Evolutionary conservation across 2,329 filamentous ascomycete genomes (phyloP), one percentile per base, ranked within the genome.

Genomic region (Chaetomium globosum): DNA sequence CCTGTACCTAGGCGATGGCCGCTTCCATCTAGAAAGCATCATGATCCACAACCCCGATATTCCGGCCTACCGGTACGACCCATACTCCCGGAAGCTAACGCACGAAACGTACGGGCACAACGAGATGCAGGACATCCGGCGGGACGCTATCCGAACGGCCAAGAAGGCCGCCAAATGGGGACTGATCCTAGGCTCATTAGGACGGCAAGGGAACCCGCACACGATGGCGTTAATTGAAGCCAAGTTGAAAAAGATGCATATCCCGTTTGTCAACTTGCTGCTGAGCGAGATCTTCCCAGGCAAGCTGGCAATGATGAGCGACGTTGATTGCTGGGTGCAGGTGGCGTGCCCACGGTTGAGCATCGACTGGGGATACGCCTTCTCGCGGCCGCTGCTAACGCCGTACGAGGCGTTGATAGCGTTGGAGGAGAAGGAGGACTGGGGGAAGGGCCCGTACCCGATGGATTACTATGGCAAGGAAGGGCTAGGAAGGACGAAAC

Each of bases 281-380:
- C 83, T 99, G 4, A 95, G 90, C 68, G 95, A 99, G 80, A 98
- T 99, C 62, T 97, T 98, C 76, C 95, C 96, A 0, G 93, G 92
- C 0, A 99, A 98, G 80, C 79, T 99, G 70, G 93, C 92, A 0
- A 88, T 95, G 82, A 97, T 99, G 92, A 79, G 80, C 33, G 94
- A 98, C 73, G 91, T 99, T 2, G 94, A 97, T 75, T 96, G 93
- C 72, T 99, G 95, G 95, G 94, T 99, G 48, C 95, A 99, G 78
- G 93, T 99, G 59, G 95, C 95, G 5, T 99, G 95, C 78, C 95
- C 95, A n/a, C 82, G 95, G 58, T 75, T 99, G 75, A 98, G 94
- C 77, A 99, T 99, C 71, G 95, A 99, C 79, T 99, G 95, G 95
- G 95, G 95, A 0, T 98, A 98, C 79, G 95, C 95, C 0, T 99